Evolutionary conservation across 257 asterid genomes (phyloP).

Genomic region (Verbena officinalis): DNA sequence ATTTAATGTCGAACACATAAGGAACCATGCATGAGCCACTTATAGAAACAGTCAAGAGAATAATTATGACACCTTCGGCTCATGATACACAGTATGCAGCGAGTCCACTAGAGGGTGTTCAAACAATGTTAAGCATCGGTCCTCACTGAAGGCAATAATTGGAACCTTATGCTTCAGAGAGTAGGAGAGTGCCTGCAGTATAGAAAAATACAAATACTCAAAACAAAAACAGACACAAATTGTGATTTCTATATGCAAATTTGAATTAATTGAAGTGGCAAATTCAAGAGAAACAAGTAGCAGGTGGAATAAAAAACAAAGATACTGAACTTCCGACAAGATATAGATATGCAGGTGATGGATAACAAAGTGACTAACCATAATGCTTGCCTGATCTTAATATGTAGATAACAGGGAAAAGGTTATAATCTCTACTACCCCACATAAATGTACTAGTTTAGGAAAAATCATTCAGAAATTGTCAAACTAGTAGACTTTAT

Average conservation of each 20-base stretch:
- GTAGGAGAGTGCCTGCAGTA: slow-evolving; percentile 74
- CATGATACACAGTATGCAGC: slow-evolving; percentile 87
- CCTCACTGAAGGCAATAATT: slow-evolving; percentile 82
- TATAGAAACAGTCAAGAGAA: slow-evolving; percentile 17
- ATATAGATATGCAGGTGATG: not conserved
- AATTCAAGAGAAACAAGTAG: not conserved
- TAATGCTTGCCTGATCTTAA: slow-evolving; percentile 16
- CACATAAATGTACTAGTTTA: not conserved
- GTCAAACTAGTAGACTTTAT: slow-evolving; percentile 18
- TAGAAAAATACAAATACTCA: slow-evolving; percentile 13
- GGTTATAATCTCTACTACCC: slow-evolving; percentile 4
- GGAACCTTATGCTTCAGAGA: slow-evolving; percentile 81
- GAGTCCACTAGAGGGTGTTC: slow-evolving; percentile 88
- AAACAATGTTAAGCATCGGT: slow-evolving; percentile 81
- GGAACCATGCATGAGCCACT: slow-evolving; percentile 24
- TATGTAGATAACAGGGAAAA: slow-evolving; percentile 5
- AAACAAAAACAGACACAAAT: not conserved
- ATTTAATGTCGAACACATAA: slow-evolving; percentile 30
- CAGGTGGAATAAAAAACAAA: slow-evolving; percentile 6
- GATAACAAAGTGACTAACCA: slow-evolving; percentile 7
- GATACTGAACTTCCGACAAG: not conserved
- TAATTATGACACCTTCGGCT: slow-evolving; percentile 75
- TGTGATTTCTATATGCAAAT: not conserved
- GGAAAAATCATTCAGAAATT: slow-evolving; percentile 4
- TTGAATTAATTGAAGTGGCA: slow-evolving; percentile 1